A percentile compares a stretch with the other conserved stretches of the same genome.
Evolutionary conservation across 306 rosid species (phyloP).

Genomic region (Rosa chinensis): DNA sequence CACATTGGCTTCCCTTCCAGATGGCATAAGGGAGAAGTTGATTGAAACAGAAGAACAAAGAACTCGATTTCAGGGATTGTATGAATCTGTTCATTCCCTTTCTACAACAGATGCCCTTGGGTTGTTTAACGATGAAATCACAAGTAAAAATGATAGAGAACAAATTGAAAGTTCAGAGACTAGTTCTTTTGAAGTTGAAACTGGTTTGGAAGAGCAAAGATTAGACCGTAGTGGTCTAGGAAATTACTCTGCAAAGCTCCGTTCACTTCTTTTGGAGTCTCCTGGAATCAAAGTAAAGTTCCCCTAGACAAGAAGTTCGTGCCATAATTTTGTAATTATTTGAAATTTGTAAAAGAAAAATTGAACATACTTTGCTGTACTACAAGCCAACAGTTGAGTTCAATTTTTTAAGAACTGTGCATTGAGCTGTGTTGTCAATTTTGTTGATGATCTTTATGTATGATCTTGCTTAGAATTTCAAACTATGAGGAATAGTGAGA

Average conservation of each 20-base stretch:
- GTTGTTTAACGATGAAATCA: conserved; percentile 48
- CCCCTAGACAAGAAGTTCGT: conserved; percentile 28
- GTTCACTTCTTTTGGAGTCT: conserved; percentile 44
- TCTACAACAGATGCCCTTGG: conserved; percentile 66
- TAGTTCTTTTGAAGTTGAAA: conserved; percentile 5
- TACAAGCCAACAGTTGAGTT: background rate
- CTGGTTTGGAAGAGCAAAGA: conserved; percentile 33
- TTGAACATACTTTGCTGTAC: background rate
- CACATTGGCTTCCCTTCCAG: conserved; percentile 70
- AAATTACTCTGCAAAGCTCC: conserved; percentile 45
- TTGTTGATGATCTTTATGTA: background rate
- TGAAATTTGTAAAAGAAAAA: background rate
- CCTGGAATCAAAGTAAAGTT: conserved; percentile 45
- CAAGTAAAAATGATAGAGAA: conserved; percentile 34
- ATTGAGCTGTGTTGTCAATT: background rate
- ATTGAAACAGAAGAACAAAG: conserved; percentile 49
- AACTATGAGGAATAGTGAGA: background rate
- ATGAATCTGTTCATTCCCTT: conserved; percentile 60
- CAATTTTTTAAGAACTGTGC: background rate
- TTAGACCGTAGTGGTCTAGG: conserved; percentile 33
- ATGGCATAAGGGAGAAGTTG: conserved; percentile 55
- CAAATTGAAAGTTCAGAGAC: conserved; percentile 27
- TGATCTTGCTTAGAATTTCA: background rate
- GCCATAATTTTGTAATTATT: background rate
- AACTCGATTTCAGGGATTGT: conserved; percentile 48